Conservation (phyloP, 305 asterid species). For the Plantago rigida region DNA sequence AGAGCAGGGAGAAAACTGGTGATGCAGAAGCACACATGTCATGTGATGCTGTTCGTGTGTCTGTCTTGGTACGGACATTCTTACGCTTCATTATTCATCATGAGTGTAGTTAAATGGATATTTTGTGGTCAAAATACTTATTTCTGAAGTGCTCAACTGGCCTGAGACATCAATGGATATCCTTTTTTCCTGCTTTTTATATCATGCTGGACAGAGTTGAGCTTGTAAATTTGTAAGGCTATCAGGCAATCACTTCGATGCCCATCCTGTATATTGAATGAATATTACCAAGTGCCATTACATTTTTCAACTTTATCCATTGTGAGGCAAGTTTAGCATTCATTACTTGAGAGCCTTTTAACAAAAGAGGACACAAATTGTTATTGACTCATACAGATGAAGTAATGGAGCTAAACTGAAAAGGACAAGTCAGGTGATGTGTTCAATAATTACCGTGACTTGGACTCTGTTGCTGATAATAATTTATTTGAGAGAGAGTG, state of each 20-base stretch:
- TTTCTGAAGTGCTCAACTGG: not conserved
- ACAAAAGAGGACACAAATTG: too few species aligned
- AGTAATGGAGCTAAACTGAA: not conserved
- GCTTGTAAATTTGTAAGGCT: not conserved
- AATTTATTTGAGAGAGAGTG: not conserved
- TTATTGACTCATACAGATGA: not conserved
- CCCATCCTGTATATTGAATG: not conserved
- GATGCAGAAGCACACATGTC: conserved; percentile 46
- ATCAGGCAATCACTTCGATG: not conserved
- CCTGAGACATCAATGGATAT: not conserved
- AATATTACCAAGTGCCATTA: not conserved
- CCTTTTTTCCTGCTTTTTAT: not conserved
- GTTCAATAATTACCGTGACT: not conserved
- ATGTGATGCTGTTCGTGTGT: conserved; percentile 97
- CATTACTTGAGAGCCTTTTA: not conserved
- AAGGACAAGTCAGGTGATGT: not conserved
- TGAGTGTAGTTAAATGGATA: not conserved
- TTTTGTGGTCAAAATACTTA: not conserved
- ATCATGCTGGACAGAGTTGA: not conserved
- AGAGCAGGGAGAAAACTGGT: conserved; percentile 79
- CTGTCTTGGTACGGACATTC: conserved; percentile 64
- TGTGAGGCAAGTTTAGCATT: not conserved
- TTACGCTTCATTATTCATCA: conserved; percentile 16
- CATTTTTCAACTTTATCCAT: not conserved
- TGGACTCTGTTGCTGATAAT: not conserved